These are phyloP conservation scores for Termitomyces sp. DNA, from an alignment of 768 basidiomycete species.

Conservation along the genomic window DNA sequence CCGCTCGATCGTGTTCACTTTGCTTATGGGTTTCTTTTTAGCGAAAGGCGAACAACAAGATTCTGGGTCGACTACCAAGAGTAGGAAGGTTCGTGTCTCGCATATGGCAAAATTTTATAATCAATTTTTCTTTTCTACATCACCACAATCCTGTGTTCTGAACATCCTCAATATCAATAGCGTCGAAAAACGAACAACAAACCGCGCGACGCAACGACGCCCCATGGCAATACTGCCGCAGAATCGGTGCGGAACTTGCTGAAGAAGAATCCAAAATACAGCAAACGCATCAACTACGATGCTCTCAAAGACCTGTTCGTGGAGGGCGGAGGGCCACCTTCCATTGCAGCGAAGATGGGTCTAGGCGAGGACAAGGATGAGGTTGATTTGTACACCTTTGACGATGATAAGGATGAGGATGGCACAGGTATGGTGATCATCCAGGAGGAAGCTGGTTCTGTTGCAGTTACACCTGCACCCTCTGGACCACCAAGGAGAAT, in stretches of 20 bases:
- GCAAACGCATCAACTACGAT: slow-evolving; percentile 92
- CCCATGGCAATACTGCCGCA: slow-evolving; percentile 66
- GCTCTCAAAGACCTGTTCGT: slow-evolving; percentile 79
- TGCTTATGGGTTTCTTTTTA: slow-evolving; percentile 42
- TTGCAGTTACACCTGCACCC: slow-evolving; percentile 20
- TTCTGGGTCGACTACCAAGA: slow-evolving; percentile 41
- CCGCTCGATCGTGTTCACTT: slow-evolving; percentile 21
- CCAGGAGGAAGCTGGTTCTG: slow-evolving; percentile 34
- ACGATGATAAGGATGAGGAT: slow-evolving; percentile 35
- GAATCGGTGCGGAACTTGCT: slow-evolving; percentile 76
- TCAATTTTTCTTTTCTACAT: slow-evolving; percentile 14
- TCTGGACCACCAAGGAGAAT: slow-evolving; percentile 18
- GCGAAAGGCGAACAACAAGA: slow-evolving; percentile 66
- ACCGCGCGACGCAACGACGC: slow-evolving; percentile 74
- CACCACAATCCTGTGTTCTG: slow-evolving; percentile 8
- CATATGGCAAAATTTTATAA: slow-evolving; percentile 25
- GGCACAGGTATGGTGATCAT: slow-evolving; percentile 32
- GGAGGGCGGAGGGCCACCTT: slow-evolving; percentile 34
- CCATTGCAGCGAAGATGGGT: slow-evolving; percentile 25
- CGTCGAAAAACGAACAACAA: slow-evolving; percentile 61
- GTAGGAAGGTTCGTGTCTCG: slow-evolving; percentile 75
- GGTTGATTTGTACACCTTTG: slow-evolving; percentile 37
- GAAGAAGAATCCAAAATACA: slow-evolving; percentile 84
- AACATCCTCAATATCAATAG: slow-evolving; percentile 30
- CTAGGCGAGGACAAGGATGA: slow-evolving; percentile 43